A percentile compares a stretch with the other conserved stretches of the same genome.
phyloP scores from a whole-genome alignment of 345 rosid genomes.

The Lepidium africanum region DNA sequence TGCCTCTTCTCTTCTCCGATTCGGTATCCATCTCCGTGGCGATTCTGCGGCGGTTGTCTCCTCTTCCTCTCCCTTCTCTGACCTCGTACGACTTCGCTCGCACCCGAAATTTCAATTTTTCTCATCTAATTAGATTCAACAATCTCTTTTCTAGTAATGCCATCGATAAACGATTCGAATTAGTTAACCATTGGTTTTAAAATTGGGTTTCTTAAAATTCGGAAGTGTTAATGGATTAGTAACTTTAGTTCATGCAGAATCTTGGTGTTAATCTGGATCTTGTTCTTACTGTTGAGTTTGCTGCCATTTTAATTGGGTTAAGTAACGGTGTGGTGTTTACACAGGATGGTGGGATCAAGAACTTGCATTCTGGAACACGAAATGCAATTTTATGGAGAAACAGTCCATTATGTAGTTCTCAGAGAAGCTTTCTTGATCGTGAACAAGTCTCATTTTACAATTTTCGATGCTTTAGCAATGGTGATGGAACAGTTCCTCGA shows the following conservation, averaged over 20 bases:
- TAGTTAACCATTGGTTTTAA: background rate
- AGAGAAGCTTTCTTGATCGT: background rate
- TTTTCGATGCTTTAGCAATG: conserved; percentile 20
- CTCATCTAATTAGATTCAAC: background rate
- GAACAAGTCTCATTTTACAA: background rate
- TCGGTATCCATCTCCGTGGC: background rate
- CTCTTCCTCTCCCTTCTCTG: conserved; percentile 2
- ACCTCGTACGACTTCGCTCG: background rate
- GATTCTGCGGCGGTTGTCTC: conserved; percentile 6
- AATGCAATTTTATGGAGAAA: conserved; percentile 1
- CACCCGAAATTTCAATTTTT: background rate
- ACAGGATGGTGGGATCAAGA: conserved; percentile 21
- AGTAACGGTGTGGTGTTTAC: background rate
- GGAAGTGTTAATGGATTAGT: background rate
- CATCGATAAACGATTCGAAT: background rate
- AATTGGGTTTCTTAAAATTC: background rate
- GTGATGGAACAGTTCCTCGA: conserved; percentile 13
- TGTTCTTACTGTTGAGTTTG: background rate
- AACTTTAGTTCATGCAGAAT: background rate
- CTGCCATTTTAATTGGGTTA: background rate
- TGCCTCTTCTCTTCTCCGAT: conserved; percentile 15
- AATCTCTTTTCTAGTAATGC: background rate
- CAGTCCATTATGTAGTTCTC: background rate
- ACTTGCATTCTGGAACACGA: background rate
- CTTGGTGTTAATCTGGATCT: background rate